Percentiles rank a stretch among this genome's conserved stretches.
phyloP scores from a whole-genome alignment of 1,284 basidiomycete genomes.

The Sanghuangporus weigelae region DNA sequence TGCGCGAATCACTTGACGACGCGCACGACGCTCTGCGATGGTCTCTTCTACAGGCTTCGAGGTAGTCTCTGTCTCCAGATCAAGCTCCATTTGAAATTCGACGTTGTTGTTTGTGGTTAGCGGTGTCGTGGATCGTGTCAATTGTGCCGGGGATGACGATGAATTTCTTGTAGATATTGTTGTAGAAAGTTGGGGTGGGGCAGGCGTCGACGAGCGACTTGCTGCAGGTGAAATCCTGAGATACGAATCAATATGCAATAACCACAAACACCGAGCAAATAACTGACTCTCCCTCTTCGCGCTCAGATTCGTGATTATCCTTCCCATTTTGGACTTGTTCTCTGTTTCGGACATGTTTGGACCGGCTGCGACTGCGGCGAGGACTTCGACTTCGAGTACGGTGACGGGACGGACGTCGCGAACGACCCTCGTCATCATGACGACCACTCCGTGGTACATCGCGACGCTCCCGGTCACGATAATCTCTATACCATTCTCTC shows the following conservation, averaged over 20 bases:
- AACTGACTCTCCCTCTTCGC: constrained; percentile 78
- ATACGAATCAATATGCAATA: constrained; percentile 6
- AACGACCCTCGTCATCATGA: constrained; percentile 27
- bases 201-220: constrained; percentile 30
- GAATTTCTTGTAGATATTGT: constrained; percentile 18
- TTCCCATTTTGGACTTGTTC: constrained; percentile 18
- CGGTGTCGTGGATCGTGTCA: neutral
- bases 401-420: constrained; percentile 9
- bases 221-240: constrained; percentile 57
- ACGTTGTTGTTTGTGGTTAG: constrained; percentile 21
- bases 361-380: constrained; percentile 12
- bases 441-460: constrained; percentile 14
- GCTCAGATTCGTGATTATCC: constrained; percentile 45
- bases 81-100: constrained; percentile 41
- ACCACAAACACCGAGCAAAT: constrained; percentile 13
- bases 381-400: constrained; percentile 15
- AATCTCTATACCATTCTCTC: constrained; percentile 10
- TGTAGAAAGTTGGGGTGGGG: constrained; percentile 19
- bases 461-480: constrained; percentile 9
- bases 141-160: constrained; percentile 24
- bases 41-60: constrained; percentile 65
- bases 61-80: constrained; percentile 52
- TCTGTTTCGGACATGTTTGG: constrained; percentile 18
- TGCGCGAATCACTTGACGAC: constrained; percentile 80
- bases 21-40: constrained; percentile 74